A percentile compares a stretch with the other conserved stretches of the same genome.
phyloP scores from a whole-genome alignment of 2,329 filamentous ascomycete genomes.

The Cordyceps javanica region DNA sequence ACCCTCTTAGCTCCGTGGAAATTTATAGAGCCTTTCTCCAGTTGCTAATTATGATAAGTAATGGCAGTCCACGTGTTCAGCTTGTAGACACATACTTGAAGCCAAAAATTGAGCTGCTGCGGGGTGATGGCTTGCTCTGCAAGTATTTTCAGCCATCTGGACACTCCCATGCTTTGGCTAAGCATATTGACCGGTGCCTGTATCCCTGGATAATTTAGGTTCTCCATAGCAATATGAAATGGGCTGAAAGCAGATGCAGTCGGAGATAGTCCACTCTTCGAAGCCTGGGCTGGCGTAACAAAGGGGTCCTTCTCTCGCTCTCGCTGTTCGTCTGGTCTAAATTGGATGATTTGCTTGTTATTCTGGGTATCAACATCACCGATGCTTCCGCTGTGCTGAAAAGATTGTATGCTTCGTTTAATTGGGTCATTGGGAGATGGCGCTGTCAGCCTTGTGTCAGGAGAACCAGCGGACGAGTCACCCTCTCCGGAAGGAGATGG shows the following conservation, averaged over 20 bases:
- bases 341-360: not conserved
- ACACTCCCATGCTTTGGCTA: slow-evolving; percentile 41
- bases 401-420: not conserved
- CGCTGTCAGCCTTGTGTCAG: slow-evolving; percentile 56
- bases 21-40: slow-evolving; percentile 27
- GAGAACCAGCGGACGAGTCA: slow-evolving; percentile 56
- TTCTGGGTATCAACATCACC: not conserved
- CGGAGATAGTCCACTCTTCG: slow-evolving; percentile 49
- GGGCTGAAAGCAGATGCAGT: slow-evolving; percentile 59
- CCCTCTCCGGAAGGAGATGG: slow-evolving; percentile 45
- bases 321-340: slow-evolving; percentile 16
- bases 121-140: slow-evolving; percentile 25
- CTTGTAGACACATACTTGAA: slow-evolving; percentile 34
- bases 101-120: slow-evolving; percentile 36
- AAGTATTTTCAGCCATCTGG: slow-evolving; percentile 39
- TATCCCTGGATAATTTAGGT: slow-evolving; percentile 17
- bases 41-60: slow-evolving; percentile 27
- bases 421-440: slow-evolving; percentile 55
- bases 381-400: not conserved
- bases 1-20: slow-evolving; percentile 34
- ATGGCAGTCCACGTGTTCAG: not conserved
- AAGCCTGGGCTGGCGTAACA: slow-evolving; percentile 32
- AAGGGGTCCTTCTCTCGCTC: slow-evolving; percentile 49
- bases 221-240: slow-evolving; percentile 15
- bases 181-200: slow-evolving; percentile 29